phyloP scores from a whole-genome alignment of 1,139 yeast species.

The Debaryomyces coudertii region DNA sequence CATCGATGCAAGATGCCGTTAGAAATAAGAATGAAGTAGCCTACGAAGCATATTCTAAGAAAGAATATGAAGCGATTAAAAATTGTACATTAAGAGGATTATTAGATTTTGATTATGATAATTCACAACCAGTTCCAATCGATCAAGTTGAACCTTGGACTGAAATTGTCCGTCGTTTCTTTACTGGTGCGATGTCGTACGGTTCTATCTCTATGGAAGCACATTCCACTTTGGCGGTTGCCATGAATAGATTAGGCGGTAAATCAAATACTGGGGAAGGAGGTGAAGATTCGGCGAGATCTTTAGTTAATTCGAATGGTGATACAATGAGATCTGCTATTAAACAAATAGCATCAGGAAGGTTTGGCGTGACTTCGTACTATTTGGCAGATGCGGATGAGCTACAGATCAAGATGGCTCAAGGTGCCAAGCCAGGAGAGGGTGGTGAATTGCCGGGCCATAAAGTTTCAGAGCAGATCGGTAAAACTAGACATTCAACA shows the following conservation, averaged over 20 bases:
- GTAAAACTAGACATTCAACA: conserved; percentile 95
- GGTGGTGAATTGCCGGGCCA: conserved; percentile 99
- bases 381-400: conserved; percentile 96
- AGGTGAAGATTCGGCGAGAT: conserved; percentile 96
- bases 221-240: conserved; percentile 95
- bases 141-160: conserved; percentile 99
- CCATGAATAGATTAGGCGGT: conserved; percentile 97
- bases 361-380: conserved; percentile 96
- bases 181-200: conserved; percentile 99
- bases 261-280: conserved; percentile 99
- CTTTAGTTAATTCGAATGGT: conserved; percentile 77
- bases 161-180: conserved; percentile 94
- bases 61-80: conserved; percentile 89
- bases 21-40: conserved; percentile 94
- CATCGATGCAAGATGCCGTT: conserved; percentile 94
- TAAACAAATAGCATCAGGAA: conserved; percentile 96
- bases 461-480: conserved; percentile 86
- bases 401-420: conserved; percentile 97
- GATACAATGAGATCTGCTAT: conserved; percentile 98
- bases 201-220: conserved; percentile 99
- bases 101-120: conserved; percentile 82
- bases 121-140: conserved; percentile 76
- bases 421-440: conserved; percentile 99
- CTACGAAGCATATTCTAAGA: conserved; percentile 84
- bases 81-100: conserved; percentile 93